phyloP scores from a whole-genome alignment of 2,329 filamentous ascomycete species.

The Lecanosticta acicola region DNA sequence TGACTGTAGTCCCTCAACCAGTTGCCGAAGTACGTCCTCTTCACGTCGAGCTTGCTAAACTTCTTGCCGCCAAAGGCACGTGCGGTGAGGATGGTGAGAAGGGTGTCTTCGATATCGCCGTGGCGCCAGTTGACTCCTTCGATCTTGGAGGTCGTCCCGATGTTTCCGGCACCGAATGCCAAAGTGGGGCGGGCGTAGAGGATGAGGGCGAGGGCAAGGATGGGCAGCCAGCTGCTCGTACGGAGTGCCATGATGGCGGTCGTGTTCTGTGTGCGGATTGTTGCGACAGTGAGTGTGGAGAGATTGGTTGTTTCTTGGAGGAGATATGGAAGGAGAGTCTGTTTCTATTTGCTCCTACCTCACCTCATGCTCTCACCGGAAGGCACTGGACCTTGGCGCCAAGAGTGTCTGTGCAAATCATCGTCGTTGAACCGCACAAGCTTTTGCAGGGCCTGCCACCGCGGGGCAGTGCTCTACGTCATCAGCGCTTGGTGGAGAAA shows the following conservation, averaged over 20 bases:
- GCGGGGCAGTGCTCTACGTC: too few relatives aligned
- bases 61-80: slow-evolving; percentile 65
- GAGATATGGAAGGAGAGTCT: too few relatives aligned
- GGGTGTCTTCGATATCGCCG: slow-evolving; percentile 52
- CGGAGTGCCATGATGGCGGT: slow-evolving; percentile 18
- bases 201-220: slow-evolving; percentile 20
- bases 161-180: slow-evolving; percentile 54
- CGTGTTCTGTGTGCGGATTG: not conserved
- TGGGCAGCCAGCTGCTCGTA: slow-evolving; percentile 19
- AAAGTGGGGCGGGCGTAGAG: slow-evolving; percentile 24
- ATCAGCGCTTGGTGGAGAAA: too few relatives aligned
- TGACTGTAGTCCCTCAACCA: slow-evolving; percentile 49
- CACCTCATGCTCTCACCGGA: too few relatives aligned
- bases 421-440: too few relatives aligned
- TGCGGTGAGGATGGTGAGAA: slow-evolving; percentile 49
- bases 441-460: too few relatives aligned
- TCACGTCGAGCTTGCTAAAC: slow-evolving; percentile 68
- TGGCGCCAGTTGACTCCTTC: slow-evolving; percentile 49
- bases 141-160: slow-evolving; percentile 71
- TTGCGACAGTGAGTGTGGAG: not conserved
- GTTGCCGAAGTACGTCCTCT: slow-evolving; percentile 39
- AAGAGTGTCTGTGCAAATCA: too few relatives aligned
- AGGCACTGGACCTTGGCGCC: too few relatives aligned
- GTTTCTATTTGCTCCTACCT: too few relatives aligned
- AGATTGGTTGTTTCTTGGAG: not conserved